These are phyloP conservation scores for Mucuna pruriens DNA, from an alignment of 306 rosid genomes.

Conservation along the genomic window DNA sequence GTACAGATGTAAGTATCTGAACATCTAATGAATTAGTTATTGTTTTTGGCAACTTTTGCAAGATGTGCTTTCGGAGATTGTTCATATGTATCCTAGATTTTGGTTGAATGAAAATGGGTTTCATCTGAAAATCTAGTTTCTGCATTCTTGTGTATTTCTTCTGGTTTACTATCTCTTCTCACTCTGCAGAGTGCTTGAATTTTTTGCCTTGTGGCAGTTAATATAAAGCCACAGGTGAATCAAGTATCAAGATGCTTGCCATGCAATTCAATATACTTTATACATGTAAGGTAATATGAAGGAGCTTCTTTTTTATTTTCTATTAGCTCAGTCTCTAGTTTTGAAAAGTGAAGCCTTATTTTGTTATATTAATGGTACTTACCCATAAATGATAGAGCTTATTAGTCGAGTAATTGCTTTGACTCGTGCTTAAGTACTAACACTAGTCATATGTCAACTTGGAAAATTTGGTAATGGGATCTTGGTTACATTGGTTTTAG, in stretches of 20 bases:
- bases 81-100: slow-evolving; percentile 58
- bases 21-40: slow-evolving; percentile 49
- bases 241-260: slow-evolving; percentile 24
- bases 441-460: slow-evolving; percentile 17
- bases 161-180: slow-evolving; percentile 22
- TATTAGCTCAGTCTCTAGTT: slow-evolving; percentile 13
- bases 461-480: slow-evolving; percentile 4
- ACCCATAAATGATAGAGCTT: slow-evolving; percentile 8
- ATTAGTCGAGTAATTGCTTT: not conserved
- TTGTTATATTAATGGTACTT: slow-evolving; percentile 12
- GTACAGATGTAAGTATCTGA: slow-evolving; percentile 54
- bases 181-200: slow-evolving; percentile 35
- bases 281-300: slow-evolving; percentile 24
- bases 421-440: not conserved
- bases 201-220: slow-evolving; percentile 21
- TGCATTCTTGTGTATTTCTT: slow-evolving; percentile 31
- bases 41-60: slow-evolving; percentile 51
- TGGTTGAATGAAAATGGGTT: slow-evolving; percentile 55
- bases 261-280: slow-evolving; percentile 25
- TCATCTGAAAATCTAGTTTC: slow-evolving; percentile 34
- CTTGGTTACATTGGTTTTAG: not conserved
- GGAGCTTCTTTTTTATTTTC: slow-evolving; percentile 4
- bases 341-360: slow-evolving; percentile 10
- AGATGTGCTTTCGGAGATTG: slow-evolving; percentile 56
- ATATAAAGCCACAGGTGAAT: slow-evolving; percentile 30